Conservation (phyloP, 192 early-diverging fungal species). For the Rhizophlyctis rosea region DNA sequence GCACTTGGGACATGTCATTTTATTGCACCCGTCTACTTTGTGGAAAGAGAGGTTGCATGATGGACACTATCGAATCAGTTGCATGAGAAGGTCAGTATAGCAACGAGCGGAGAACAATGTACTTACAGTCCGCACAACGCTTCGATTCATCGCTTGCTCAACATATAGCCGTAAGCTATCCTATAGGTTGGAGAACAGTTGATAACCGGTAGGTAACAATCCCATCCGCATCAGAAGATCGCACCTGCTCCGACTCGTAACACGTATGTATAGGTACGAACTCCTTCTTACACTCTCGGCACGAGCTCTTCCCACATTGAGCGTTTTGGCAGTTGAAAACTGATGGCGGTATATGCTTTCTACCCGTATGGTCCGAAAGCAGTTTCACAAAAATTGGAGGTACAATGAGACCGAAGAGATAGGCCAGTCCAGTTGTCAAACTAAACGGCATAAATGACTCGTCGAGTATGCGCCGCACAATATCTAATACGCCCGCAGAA, state of each 20-base stretch:
- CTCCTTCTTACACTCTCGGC: conserved; percentile 39
- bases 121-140: conserved; percentile 60
- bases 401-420: too few species aligned
- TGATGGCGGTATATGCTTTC: conserved; percentile 10
- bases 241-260: conserved; percentile 38
- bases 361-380: too few species aligned
- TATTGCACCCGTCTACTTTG: conserved; percentile 62
- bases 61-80: conserved; percentile 48
- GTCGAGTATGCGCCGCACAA: too few species aligned
- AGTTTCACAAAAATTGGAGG: too few species aligned
- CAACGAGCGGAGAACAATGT: too few species aligned
- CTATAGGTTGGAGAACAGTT: too few species aligned
- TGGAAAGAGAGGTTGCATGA: conserved; percentile 50
- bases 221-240: too few species aligned
- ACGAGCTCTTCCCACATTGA: conserved; percentile 41
- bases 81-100: neutral
- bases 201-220: too few species aligned
- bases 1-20: conserved; percentile 60
- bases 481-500: too few species aligned
- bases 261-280: conserved; percentile 48
- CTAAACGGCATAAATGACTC: too few species aligned
- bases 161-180: conserved; percentile 55
- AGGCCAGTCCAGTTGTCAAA: too few species aligned
- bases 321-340: conserved; percentile 53
- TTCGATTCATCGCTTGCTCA: conserved; percentile 59